Evolutionary conservation across 1,139 yeast genomes (phyloP).

Genomic region (Scheffersomyces quercinus): DNA sequence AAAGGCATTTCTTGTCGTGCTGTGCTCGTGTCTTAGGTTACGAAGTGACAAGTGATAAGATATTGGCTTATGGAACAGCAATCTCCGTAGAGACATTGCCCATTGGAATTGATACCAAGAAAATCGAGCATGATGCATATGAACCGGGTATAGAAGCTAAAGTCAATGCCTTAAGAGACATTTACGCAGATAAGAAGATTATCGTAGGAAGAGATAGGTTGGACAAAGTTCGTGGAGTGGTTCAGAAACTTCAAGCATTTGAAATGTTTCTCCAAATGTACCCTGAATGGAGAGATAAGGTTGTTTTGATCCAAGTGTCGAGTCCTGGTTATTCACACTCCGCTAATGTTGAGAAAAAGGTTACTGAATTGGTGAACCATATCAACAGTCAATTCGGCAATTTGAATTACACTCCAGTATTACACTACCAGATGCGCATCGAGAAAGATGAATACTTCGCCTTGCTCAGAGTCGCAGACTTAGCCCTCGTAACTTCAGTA

Average conservation of each 20-base stretch:
- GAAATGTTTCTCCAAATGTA: constrained; percentile 82
- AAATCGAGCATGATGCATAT: constrained; percentile 62
- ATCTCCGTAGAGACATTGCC: constrained; percentile 77
- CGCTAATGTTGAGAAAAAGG: constrained; percentile 70
- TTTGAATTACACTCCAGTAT: constrained; percentile 78
- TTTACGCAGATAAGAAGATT: constrained; percentile 73
- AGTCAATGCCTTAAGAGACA: constrained; percentile 53
- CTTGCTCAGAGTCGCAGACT: constrained; percentile 81
- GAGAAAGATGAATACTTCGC: constrained; percentile 90
- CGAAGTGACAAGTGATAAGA: constrained; percentile 56
- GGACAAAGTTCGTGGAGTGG: constrained; percentile 79
- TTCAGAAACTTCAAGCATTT: constrained; percentile 78
- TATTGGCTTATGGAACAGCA: constrained; percentile 74
- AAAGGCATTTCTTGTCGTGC: constrained; percentile 87
- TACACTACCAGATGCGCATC: constrained; percentile 88
- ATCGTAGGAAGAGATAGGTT: constrained; percentile 83
- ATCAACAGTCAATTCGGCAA: constrained; percentile 86
- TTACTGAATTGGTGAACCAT: constrained; percentile 70
- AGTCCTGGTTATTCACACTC: constrained; percentile 68
- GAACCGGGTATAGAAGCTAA: constrained; percentile 35
- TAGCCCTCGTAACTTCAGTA: constrained; percentile 84
- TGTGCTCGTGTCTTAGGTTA: constrained; percentile 82
- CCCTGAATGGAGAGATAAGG: constrained; percentile 89
- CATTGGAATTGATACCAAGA: constrained; percentile 77
- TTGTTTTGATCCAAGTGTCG: constrained; percentile 88